Evolutionary conservation across 768 basidiomycete species (phyloP).

Genomic region (Russula dissimulans): DNA sequence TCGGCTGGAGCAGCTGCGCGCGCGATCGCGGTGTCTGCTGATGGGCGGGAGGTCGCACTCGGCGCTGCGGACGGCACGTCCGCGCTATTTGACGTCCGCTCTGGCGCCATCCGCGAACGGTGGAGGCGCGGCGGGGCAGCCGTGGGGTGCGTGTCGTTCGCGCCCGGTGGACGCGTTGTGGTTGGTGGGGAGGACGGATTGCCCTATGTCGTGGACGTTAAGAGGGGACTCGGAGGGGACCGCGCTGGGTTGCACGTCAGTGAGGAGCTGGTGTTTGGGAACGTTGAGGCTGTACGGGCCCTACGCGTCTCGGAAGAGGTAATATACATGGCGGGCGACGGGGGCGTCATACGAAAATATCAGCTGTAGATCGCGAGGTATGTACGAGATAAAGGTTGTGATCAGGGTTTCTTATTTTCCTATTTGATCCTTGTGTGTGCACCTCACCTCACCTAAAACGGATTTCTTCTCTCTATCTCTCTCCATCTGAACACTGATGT

Average conservation of each 20-base stretch:
- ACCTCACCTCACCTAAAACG: background rate
- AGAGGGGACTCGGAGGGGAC: background rate
- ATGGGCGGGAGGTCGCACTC: conserved; percentile 7
- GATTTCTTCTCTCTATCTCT: background rate
- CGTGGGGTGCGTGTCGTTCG: conserved; percentile 8
- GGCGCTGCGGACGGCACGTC: conserved; percentile 10
- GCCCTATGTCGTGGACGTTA: conserved; percentile 14
- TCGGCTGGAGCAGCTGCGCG: background rate
- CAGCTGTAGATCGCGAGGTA: conserved; percentile 8
- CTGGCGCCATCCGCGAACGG: background rate
- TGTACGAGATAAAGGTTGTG: background rate
- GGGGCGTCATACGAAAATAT: conserved; percentile 14
- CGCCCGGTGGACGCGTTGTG: conserved; percentile 2
- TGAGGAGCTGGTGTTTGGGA: conserved; percentile 19
- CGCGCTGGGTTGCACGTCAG: background rate
- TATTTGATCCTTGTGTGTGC: background rate
- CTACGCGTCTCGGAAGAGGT: conserved; percentile 4
- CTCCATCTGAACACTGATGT: conserved; percentile 29
- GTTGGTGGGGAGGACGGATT: conserved; percentile 19
- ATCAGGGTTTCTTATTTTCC: background rate
- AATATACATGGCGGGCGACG: conserved; percentile 17
- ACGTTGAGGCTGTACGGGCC: conserved; percentile 18
- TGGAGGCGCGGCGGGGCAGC: conserved; percentile 14
- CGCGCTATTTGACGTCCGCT: conserved; percentile 11
- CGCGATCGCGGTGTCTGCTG: conserved; percentile 7